phyloP scores from a whole-genome alignment of 2,329 filamentous ascomycete species.

The Lasiodiplodia gonubiensis region DNA sequence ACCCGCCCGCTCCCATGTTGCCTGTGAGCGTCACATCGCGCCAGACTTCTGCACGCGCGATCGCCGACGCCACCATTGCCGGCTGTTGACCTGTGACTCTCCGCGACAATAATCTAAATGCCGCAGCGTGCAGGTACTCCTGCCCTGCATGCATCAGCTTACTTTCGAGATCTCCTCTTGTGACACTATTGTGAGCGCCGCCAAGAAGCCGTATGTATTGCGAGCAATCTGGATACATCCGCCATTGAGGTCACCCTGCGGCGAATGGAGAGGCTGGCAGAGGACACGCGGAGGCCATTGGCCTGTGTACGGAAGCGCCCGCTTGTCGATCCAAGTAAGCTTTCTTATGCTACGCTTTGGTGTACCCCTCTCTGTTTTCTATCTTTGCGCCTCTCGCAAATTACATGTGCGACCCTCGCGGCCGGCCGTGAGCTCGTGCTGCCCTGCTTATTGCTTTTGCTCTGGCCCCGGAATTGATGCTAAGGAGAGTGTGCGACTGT shows the following conservation, averaged over 20 bases:
- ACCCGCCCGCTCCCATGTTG: neutral
- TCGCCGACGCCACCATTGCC: conserved; percentile 5
- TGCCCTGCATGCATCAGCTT: conserved; percentile 23
- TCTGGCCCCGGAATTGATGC: conserved; percentile 13
- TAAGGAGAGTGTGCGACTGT: neutral
- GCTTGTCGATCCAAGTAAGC: conserved; percentile 20
- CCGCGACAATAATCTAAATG: conserved; percentile 10
- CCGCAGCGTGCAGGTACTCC: conserved; percentile 20
- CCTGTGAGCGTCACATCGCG: conserved; percentile 21
- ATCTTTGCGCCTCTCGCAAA: neutral
- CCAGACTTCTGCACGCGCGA: conserved; percentile 2
- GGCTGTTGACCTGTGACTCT: neutral
- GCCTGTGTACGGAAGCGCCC: conserved; percentile 13
- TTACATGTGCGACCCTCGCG: conserved; percentile 12
- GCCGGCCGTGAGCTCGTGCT: conserved; percentile 18
- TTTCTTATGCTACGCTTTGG: conserved; percentile 15
- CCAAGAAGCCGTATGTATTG: neutral
- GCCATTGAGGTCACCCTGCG: conserved; percentile 1
- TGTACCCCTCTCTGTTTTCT: conserved; percentile 12
- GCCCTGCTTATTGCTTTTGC: conserved; percentile 11
- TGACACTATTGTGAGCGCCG: neutral
- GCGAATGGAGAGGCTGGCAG: conserved; percentile 1
- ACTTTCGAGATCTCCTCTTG: conserved; percentile 4
- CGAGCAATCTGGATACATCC: neutral
- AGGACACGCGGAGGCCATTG: conserved; percentile 9